Conservation (phyloP, 768 basidiomycete genomes). For the Tremella yokohamensis region DNA sequence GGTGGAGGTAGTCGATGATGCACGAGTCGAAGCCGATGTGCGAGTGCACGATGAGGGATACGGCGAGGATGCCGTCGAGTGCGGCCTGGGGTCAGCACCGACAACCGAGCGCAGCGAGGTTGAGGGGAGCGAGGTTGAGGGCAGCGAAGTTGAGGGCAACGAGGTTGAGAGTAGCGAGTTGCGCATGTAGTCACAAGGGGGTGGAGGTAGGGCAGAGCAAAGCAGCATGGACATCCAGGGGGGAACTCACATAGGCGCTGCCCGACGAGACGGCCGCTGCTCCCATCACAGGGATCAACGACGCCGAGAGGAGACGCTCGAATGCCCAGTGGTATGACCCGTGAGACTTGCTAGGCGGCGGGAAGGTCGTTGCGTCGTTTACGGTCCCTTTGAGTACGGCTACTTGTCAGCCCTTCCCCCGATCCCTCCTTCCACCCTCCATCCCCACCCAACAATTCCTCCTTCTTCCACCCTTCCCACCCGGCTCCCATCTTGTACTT, state of each 20-base stretch:
- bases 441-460: neutral
- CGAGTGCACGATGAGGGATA: conserved; percentile 86
- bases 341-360: conserved; percentile 70
- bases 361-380: conserved; percentile 91
- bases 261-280: conserved; percentile 78
- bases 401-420: conserved; percentile 40
- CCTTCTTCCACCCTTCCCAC: neutral
- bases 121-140: neutral
- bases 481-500: neutral
- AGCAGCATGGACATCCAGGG: neutral
- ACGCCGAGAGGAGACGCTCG: conserved; percentile 83
- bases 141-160: neutral
- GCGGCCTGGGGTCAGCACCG: conserved; percentile 57
- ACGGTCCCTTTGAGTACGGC: conserved; percentile 87
- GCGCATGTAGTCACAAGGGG: neutral
- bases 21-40: conserved; percentile 78
- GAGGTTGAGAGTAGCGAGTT: neutral
- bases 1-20: conserved; percentile 85
- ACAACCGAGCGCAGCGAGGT: neutral
- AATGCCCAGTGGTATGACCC: conserved; percentile 93
- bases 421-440: neutral
- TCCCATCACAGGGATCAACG: conserved; percentile 80
- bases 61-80: conserved; percentile 81
- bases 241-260: conserved; percentile 58
- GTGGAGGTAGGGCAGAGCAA: conserved; percentile 6